phyloP scores from a whole-genome alignment of 305 asterid genomes.

The Withania somnifera region DNA sequence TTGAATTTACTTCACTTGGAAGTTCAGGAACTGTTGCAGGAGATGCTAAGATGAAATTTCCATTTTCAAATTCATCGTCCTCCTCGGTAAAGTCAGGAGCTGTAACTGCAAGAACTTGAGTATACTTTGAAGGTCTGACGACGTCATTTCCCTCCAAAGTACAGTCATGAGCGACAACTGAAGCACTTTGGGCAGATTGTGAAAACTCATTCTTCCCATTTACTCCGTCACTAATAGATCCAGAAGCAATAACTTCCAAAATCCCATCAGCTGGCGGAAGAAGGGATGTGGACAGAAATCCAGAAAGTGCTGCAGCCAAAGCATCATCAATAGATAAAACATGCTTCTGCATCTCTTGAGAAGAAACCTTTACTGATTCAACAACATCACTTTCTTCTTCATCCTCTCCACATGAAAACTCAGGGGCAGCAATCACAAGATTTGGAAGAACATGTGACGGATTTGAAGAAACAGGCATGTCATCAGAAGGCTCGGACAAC shows the following conservation, averaged over 20 bases:
- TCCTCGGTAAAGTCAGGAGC: slow-evolving; percentile 48
- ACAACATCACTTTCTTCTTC: slow-evolving; percentile 35
- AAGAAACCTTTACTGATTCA: slow-evolving; percentile 25
- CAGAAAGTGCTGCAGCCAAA: slow-evolving; percentile 76
- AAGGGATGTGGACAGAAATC: slow-evolving; percentile 35
- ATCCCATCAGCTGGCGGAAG: slow-evolving; percentile 21
- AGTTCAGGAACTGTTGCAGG: slow-evolving; percentile 11
- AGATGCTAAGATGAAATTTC: slow-evolving; percentile 1
- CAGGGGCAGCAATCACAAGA: slow-evolving; percentile 64
- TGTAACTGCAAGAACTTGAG: slow-evolving; percentile 13
- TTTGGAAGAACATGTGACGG: slow-evolving; percentile 31
- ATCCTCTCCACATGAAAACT: slow-evolving; percentile 48
- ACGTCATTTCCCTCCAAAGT: slow-evolving; percentile 26
- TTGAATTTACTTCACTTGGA: slow-evolving; percentile 12
- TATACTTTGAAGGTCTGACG: slow-evolving; percentile 13
- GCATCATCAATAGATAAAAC: slow-evolving; percentile 61
- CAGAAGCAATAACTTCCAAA: slow-evolving; percentile 6
- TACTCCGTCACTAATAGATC: slow-evolving; percentile 14
- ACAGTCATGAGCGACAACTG: slow-evolving; percentile 30
- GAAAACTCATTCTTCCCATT: slow-evolving; percentile 12
- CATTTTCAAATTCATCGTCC: slow-evolving; percentile 30
- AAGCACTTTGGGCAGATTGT: slow-evolving; percentile 18
- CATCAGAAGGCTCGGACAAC: slow-evolving; percentile 20
- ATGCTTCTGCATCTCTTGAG: slow-evolving; percentile 29
- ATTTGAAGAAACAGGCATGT: slow-evolving; percentile 11